These are phyloP conservation scores for Plasmopara viticola DNA, from an alignment of 352 stramenopile genomes.

Conservation along the genomic window DNA sequence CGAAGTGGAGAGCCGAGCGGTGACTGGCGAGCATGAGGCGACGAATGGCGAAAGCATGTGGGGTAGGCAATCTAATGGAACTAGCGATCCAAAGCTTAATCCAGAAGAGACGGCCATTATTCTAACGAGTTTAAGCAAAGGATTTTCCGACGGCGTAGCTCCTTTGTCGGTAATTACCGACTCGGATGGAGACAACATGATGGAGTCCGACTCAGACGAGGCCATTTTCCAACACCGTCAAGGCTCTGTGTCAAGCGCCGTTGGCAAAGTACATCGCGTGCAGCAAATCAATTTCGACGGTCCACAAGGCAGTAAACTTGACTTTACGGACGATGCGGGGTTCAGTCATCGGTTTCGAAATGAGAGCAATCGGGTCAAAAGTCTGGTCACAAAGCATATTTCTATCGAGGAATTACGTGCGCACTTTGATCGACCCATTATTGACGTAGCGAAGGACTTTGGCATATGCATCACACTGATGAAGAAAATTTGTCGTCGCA, in stretches of 20 bases:
- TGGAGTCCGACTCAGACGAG: constrained; percentile 40
- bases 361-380: constrained; percentile 85
- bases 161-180: constrained; percentile 8
- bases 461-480: constrained; percentile 88
- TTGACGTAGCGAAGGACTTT: constrained; percentile 87
- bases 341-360: constrained; percentile 72
- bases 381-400: constrained; percentile 83
- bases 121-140: constrained; percentile 76
- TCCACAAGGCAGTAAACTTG: constrained; percentile 58
- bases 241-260: constrained; percentile 2
- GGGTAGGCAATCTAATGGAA: no score
- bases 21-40: no score
- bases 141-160: constrained; percentile 21
- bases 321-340: constrained; percentile 69
- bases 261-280: constrained; percentile 42
- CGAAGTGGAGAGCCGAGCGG: no score
- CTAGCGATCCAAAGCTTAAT: constrained; percentile 26
- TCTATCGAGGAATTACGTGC: constrained; percentile 78
- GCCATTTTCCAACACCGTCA: constrained; percentile 19
- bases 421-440: constrained; percentile 84
- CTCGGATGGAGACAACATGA: constrained; percentile 49
- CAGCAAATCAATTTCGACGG: constrained; percentile 75
- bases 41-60: no score
- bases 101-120: constrained; percentile 85
- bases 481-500: constrained; percentile 84